Conservation (phyloP, 2,329 filamentous ascomycete species). For the Penicillium sclerotigenum region DNA sequence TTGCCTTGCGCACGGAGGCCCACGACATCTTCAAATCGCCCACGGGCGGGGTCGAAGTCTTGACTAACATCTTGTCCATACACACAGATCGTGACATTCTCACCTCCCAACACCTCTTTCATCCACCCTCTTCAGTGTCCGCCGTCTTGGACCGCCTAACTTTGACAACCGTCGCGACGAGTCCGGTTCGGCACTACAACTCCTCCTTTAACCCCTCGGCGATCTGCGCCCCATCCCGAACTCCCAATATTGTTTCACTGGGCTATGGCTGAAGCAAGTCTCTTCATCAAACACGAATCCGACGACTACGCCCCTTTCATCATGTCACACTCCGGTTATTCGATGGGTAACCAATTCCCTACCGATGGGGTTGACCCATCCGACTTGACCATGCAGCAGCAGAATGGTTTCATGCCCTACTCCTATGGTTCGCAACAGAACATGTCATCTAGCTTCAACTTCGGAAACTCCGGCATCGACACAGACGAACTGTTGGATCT, state of each 20-base stretch:
- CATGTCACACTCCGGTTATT: slow-evolving; percentile 49
- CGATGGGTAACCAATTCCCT: slow-evolving; percentile 56
- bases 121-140: background rate
- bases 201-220: slow-evolving; percentile 10
- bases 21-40: slow-evolving; percentile 3
- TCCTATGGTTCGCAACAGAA: slow-evolving; percentile 63
- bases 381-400: slow-evolving; percentile 69
- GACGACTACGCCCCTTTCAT: slow-evolving; percentile 58
- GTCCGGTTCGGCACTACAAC: slow-evolving; percentile 9
- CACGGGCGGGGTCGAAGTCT: slow-evolving; percentile 9
- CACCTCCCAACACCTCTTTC: background rate
- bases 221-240: slow-evolving; percentile 2
- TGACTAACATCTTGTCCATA: slow-evolving; percentile 1
- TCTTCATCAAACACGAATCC: slow-evolving; percentile 67
- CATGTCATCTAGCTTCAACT: slow-evolving; percentile 69
- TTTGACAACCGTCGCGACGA: background rate
- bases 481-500: slow-evolving; percentile 84
- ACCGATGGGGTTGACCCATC: slow-evolving; percentile 76
- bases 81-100: slow-evolving; percentile 1
- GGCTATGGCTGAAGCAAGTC: slow-evolving; percentile 54
- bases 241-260: slow-evolving; percentile 4
- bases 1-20: slow-evolving; percentile 7
- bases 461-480: slow-evolving; percentile 72
- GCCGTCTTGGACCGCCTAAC: background rate
- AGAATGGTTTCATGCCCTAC: slow-evolving; percentile 50